Conservation (phyloP, 2,329 filamentous ascomycete species). For the Hyphodiscus sp. region DNA sequence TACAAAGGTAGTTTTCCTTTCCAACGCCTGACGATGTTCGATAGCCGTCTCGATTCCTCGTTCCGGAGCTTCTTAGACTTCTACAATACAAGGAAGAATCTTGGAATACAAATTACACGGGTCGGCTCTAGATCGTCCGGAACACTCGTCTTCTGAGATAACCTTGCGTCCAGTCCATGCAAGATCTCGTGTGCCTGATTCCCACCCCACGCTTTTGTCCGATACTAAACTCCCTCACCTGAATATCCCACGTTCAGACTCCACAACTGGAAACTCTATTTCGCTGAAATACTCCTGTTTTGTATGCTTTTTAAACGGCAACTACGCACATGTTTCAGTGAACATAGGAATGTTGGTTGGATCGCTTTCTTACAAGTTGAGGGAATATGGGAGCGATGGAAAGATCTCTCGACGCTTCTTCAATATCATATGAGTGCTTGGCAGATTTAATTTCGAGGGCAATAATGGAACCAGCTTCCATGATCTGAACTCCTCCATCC, state of each 20-base stretch:
- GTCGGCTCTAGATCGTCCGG: neutral
- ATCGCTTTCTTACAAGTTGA: neutral
- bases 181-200: constrained; percentile 1
- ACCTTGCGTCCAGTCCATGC: neutral
- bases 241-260: neutral
- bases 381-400: neutral
- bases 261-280: neutral
- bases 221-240: neutral
- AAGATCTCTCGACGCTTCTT: neutral
- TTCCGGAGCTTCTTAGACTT: neutral
- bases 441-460: neutral
- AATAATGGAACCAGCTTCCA: neutral
- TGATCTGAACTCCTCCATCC: neutral
- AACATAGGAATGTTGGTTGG: neutral
- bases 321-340: neutral
- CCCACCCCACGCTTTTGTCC: neutral
- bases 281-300: neutral
- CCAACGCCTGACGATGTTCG: neutral
- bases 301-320: neutral
- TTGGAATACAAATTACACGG: too few species aligned
- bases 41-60: neutral
- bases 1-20: neutral
- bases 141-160: neutral
- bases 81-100: too few species aligned
- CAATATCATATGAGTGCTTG: neutral